phyloP scores from a whole-genome alignment of 139 green algal genomes.

The Chlorokybus atmophyticus region DNA sequence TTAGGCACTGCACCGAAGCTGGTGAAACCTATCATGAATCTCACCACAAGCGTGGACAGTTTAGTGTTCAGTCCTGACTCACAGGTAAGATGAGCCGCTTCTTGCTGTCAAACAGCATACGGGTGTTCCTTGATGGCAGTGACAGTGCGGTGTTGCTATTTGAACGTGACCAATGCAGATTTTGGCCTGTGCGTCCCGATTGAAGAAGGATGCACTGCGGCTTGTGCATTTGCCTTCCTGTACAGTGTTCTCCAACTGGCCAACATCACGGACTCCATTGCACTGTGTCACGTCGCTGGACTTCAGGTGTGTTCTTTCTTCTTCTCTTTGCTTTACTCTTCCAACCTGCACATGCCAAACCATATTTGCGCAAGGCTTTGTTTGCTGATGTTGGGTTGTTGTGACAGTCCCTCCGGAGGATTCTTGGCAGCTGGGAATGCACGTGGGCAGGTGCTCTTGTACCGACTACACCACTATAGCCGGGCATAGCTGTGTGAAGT shows the following conservation, averaged over 20 bases:
- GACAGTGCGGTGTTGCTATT: not conserved
- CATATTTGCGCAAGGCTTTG: too few relatives aligned
- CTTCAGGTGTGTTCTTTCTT: too few relatives aligned
- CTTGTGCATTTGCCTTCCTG: conserved; percentile 68
- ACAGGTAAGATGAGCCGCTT: conserved; percentile 24
- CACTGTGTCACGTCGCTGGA: conserved; percentile 67
- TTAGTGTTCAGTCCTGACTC: conserved; percentile 68
- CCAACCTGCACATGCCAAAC: too few relatives aligned
- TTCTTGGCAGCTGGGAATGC: conserved; percentile 81
- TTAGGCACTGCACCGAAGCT: conserved; percentile 1
- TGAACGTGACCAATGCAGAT: conserved; percentile 8
- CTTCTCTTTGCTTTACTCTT: too few relatives aligned
- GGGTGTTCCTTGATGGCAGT: not conserved
- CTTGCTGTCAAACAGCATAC: not conserved
- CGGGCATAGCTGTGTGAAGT: too few relatives aligned
- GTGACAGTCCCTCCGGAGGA: conserved; percentile 59
- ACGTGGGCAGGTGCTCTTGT: conserved; percentile 68
- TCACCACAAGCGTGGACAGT: conserved; percentile 68
- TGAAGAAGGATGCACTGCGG: conserved; percentile 73
- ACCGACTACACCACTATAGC: conserved; percentile 72
- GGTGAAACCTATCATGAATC: conserved; percentile 44
- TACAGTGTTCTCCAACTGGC: conserved; percentile 88
- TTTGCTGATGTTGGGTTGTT: too few relatives aligned
- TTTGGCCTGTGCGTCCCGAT: conserved; percentile 59
- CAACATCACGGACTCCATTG: conserved; percentile 62